A percentile compares a stretch with the other conserved stretches of the same genome.
These are phyloP conservation scores for Pseudohyphozyma bogoriensis DNA, from an alignment of 768 basidiomycete genomes.

Conservation along the genomic window DNA sequence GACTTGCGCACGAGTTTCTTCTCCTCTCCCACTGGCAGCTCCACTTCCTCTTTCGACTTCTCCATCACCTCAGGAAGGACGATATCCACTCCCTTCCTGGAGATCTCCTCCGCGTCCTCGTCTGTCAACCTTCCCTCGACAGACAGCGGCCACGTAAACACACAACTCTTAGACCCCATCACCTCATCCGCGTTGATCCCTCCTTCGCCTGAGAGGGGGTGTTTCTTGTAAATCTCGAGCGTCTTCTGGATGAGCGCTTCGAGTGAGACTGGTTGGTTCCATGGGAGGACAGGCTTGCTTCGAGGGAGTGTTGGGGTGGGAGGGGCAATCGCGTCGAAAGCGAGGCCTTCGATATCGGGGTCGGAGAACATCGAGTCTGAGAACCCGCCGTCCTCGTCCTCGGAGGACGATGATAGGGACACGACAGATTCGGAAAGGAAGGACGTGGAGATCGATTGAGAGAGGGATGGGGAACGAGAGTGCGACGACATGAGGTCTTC, in stretches of 20 bases:
- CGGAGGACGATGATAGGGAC: conserved; percentile 2
- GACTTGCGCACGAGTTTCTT: neutral
- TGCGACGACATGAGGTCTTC: conserved; percentile 11
- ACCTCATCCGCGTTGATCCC: conserved; percentile 9
- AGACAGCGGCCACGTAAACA: conserved; percentile 17
- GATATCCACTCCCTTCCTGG: neutral
- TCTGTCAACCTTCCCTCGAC: neutral
- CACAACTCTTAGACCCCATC: conserved; percentile 21
- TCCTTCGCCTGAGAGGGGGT: conserved; percentile 8
- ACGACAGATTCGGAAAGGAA: conserved; percentile 19
- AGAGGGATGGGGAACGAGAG: neutral
- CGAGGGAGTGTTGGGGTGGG: neutral
- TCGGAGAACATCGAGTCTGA: conserved; percentile 24
- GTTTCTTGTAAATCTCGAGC: neutral
- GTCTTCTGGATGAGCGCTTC: conserved; percentile 33
- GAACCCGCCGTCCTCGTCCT: neutral
- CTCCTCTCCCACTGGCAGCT: neutral
- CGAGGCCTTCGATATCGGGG: conserved; percentile 13
- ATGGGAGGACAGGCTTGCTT: conserved; percentile 23
- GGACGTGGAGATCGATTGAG: conserved; percentile 1
- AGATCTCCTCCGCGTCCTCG: conserved; percentile 8
- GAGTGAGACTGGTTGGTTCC: conserved; percentile 30
- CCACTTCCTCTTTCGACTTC: neutral
- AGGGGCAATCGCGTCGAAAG: conserved; percentile 4
- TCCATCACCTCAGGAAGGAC: conserved; percentile 1